Base-by-base conservation (phyloP, 2,329 filamentous ascomycete species). In the Fusarium albosuccineum region DNA sequence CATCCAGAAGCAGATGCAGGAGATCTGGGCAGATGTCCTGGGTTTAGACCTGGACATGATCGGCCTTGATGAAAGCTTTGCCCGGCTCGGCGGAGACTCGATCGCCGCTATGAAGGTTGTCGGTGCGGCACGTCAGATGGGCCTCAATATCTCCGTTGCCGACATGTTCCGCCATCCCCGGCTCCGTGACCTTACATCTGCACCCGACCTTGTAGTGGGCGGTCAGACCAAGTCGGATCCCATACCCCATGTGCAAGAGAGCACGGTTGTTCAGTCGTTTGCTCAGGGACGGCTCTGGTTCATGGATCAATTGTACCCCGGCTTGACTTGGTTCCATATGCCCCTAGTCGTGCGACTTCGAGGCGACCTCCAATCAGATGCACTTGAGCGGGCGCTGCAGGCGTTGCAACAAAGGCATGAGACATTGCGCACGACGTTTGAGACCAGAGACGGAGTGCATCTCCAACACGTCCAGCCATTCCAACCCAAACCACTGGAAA, bases 211-310 rank as follows among this genome's bases (percentile, higher is more conserved):
- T 26, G 39, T 9, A 41, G 39, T 16, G 9, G 39, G 39, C 33
- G 39, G n/a, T 16, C 39, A 30, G 8, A 42, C 33, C 50, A 27
- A 27, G 6, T 40, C 51, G 11, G 41, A 45, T 5, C 56, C 54
- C 3, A 22, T 22, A 22, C 22, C 22, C 1, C 3, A 5, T 4
- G 22, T 22, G 22, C 3, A 22, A 5, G 22, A 22, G 22, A 22
- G 22, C 22, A 22, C 3, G 22, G 22, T 22, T 3, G 22, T 22
- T n/a, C 64, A 67, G 36, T 67, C 64, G 14, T 67, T 64, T 48
- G 61, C 61, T n/a, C 64, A 67, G 40, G 53, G 51, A 6, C 57
- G 64, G 9, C 54, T 67, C 3, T 67, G 64, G 64, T 67, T 67
- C 36, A n/a, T 67, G 10, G 61, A 67, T 9, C 61, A 60, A 30